A percentile compares a stretch with the other conserved stretches of the same genome.
phyloP scores from a whole-genome alignment of 2,329 filamentous ascomycete species.

The Aspergillus awamori region DNA sequence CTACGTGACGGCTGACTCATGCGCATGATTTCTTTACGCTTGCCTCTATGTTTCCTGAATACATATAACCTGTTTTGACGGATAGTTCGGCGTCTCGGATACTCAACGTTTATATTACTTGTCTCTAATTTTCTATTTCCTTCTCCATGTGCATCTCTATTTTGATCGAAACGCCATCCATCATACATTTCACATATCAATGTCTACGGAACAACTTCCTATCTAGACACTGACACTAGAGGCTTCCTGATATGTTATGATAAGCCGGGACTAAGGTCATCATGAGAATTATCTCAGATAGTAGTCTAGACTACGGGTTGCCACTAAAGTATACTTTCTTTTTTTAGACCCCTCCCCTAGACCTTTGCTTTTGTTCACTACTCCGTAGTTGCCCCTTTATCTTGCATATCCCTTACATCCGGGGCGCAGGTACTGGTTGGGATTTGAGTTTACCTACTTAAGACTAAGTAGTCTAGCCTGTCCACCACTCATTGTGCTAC shows the following conservation, averaged over 20 bases:
- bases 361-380: neutral
- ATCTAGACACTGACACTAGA: neutral
- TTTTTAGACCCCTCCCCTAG: neutral
- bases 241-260: neutral
- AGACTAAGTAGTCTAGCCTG: no score
- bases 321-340: neutral
- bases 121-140: neutral
- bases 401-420: neutral
- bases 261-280: neutral
- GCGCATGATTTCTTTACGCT: neutral
- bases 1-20: neutral
- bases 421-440: no score
- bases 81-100: conserved; percentile 16
- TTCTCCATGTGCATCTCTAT: neutral
- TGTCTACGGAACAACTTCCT: neutral
- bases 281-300: neutral
- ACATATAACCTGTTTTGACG: conserved; percentile 2
- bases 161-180: no score
- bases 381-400: neutral
- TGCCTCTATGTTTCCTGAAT: neutral
- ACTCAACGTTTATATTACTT: neutral
- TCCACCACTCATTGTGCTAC: no score
- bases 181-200: neutral
- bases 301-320: no score
- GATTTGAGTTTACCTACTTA: neutral